Evolutionary conservation across 768 basidiomycete genomes (phyloP), one percentile per base, ranked within the genome.

Genomic region (Leccinellum rugosiceps): DNA sequence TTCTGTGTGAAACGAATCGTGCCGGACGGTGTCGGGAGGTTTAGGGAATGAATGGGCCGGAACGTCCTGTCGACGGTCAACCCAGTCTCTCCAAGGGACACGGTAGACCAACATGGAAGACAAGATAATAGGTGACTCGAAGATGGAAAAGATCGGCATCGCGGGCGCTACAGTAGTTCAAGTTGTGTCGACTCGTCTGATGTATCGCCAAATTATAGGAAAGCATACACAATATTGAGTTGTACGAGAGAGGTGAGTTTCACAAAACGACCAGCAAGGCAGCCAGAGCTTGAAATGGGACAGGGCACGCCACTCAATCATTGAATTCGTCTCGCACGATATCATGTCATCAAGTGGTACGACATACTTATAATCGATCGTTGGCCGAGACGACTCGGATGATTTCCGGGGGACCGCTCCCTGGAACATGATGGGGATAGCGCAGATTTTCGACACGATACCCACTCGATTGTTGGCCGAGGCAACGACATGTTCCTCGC

Each of bases 51-150:
- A 26, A 26, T 26, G 26, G 6, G 26, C 28, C 28, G 28, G 28
- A 9, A 28, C 28, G 28, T 28, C 28, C 48, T 58, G 52, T 70
- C 13, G 59, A 61, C 21, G 70, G 70, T 41, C 59, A 68, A 28
- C n/a, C 56, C 25, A 34, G 54, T 47, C 38, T 64, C 25, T 62
- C 67, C 11, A 56, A 73, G 60, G 76, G 76, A 4, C 77, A 80
- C 35, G 13, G 35, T 35, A 35, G 26, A 75, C 80, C 26, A 74
- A 63, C 26, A 15, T 80, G 0, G 68, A 74, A 10, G 84, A 87
- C 69, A 86, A 81, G 68, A 56, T 84, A 19, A 60, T 83, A 34
- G 84, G 85, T 3, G 85, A n/a, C n/a, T n/a, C n/a, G n/a, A n/a
- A 86, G 73, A 75, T 79, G 0, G 75, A 86, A 63, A 78, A 85